Conservation (phyloP, 2,329 filamentous ascomycete species). For the Xylaria sp. region DNA sequence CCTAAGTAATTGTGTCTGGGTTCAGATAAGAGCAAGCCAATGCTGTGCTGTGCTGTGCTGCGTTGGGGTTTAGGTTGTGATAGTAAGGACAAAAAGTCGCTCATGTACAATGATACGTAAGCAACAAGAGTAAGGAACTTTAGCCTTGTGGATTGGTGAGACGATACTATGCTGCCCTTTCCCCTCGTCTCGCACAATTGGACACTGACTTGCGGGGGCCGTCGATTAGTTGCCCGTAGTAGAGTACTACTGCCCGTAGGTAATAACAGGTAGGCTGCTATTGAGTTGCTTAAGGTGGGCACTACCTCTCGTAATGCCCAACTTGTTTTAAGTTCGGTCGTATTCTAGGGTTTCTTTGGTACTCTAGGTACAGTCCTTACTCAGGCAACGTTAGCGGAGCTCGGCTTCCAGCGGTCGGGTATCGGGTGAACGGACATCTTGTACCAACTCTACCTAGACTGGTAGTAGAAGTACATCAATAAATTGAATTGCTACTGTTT, state of each 20-base stretch:
- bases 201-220: neutral
- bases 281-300: too few relatives aligned
- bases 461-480: neutral
- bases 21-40: neutral
- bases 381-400: neutral
- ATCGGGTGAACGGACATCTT: slow-evolving; percentile 30
- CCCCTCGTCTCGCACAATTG: slow-evolving; percentile 21
- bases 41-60: neutral
- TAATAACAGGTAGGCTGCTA: neutral
- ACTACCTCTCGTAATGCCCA: too few relatives aligned
- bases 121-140: neutral
- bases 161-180: neutral
- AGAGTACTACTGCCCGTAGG: neutral
- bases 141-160: slow-evolving; percentile 18
- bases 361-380: neutral
- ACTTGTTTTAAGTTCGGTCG: neutral
- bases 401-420: slow-evolving; percentile 8
- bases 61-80: slow-evolving; percentile 1
- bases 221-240: slow-evolving; percentile 10
- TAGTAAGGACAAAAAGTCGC: slow-evolving; percentile 23
- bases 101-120: slow-evolving; percentile 23
- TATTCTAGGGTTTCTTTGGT: neutral
- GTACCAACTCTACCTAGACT: neutral
- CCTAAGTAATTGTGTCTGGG: slow-evolving; percentile 15
- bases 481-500: neutral